phyloP scores from a whole-genome alignment of 2,329 filamentous ascomycete species.

The Hymenoscyphus infarciens region DNA sequence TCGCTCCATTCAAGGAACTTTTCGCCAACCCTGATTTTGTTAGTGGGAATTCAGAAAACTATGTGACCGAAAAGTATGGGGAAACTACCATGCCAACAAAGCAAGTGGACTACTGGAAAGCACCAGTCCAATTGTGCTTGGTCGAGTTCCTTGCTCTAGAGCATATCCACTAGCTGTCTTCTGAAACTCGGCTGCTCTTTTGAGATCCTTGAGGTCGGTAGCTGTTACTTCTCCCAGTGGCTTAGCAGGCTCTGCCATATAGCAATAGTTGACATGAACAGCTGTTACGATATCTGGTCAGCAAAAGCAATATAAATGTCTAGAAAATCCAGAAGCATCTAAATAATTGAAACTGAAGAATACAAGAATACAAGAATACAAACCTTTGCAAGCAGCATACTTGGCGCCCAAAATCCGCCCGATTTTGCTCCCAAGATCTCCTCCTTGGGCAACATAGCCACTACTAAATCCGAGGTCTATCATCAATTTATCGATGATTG shows the following conservation, averaged over 20 bases:
- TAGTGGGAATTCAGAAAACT: background rate
- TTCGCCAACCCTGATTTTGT: slow-evolving; percentile 31
- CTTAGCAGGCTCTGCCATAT: slow-evolving; percentile 1
- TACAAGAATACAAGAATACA: background rate
- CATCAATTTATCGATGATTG: slow-evolving; percentile 22
- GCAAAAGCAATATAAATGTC: background rate
- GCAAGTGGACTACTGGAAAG: slow-evolving; percentile 52
- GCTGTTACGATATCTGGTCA: background rate
- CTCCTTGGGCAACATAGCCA: slow-evolving; percentile 20
- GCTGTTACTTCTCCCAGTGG: background rate
- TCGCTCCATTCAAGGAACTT: slow-evolving; percentile 50
- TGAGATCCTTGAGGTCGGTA: slow-evolving; percentile 46
- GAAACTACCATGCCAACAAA: slow-evolving; percentile 47
- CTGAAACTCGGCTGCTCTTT: slow-evolving; percentile 39
- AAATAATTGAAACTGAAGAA: background rate
- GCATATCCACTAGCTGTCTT: slow-evolving; percentile 47
- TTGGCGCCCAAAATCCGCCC: slow-evolving; percentile 14
- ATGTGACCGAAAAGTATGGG: background rate
- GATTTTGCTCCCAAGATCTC: slow-evolving; percentile 38
- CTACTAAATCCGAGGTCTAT: slow-evolving; percentile 14
- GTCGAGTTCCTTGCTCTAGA: slow-evolving; percentile 49
- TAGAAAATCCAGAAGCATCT: slow-evolving; percentile 4
- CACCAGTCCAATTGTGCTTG: slow-evolving; percentile 53
- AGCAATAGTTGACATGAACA: slow-evolving; percentile 12
- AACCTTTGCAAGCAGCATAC: slow-evolving; percentile 21